phyloP scores from a whole-genome alignment of 2,329 filamentous ascomycete genomes.

The Apiospora sp. region DNA sequence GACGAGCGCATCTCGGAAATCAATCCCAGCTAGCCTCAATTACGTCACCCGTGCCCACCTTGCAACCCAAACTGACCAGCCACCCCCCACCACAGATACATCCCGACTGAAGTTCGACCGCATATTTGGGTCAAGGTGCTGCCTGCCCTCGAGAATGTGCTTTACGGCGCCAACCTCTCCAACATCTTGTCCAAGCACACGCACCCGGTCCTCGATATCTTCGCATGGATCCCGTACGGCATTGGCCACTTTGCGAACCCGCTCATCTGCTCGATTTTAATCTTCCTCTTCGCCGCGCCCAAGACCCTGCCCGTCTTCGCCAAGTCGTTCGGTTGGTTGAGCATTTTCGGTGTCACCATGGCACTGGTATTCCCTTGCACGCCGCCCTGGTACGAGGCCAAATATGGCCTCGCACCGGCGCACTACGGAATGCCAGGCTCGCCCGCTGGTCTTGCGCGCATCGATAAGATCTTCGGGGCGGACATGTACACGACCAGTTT shows the following conservation, averaged over 20 bases:
- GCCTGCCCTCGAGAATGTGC: constrained; percentile 92
- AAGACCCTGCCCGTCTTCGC: constrained; percentile 86
- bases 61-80: not conserved
- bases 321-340: constrained; percentile 91
- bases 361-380: constrained; percentile 93
- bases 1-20: not conserved
- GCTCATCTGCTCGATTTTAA: constrained; percentile 76
- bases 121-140: constrained; percentile 96
- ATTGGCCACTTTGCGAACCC: constrained; percentile 90
- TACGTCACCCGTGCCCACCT: constrained; percentile 17
- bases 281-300: constrained; percentile 90
- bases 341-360: constrained; percentile 84
- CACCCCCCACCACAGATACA: constrained; percentile 69
- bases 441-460: constrained; percentile 85
- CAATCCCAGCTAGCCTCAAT: constrained; percentile 30
- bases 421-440: constrained; percentile 92
- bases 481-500: constrained; percentile 95
- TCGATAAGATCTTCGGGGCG: constrained; percentile 89
- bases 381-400: constrained; percentile 96
- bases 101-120: constrained; percentile 86
- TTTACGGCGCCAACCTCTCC: constrained; percentile 94
- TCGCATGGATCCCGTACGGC: constrained; percentile 95
- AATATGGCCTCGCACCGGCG: constrained; percentile 87
- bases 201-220: constrained; percentile 80
- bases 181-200: constrained; percentile 95